Percentiles rank a stretch among this genome's conserved stretches.
Conservation (phyloP, 2,329 filamentous ascomycete species). For the Penicillium brasilianum region DNA sequence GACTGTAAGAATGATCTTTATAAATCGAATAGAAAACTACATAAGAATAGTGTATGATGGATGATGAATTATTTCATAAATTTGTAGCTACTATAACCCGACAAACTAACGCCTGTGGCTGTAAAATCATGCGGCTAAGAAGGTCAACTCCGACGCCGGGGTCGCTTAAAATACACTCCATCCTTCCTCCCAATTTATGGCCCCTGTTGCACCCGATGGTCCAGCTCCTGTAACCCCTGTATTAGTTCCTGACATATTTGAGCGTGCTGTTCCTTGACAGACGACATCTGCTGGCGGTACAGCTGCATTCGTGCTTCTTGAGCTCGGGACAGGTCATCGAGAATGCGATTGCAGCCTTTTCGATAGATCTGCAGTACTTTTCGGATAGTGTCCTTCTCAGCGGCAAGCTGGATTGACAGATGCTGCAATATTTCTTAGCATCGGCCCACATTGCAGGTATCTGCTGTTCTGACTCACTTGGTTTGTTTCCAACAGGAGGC, state of each 20-base stretch:
- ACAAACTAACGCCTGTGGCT: conserved; percentile 19
- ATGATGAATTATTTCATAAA: no score
- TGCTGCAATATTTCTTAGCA: conserved; percentile 34
- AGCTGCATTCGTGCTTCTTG: conserved; percentile 47
- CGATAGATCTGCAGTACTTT: conserved; percentile 53
- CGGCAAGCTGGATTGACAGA: conserved; percentile 52
- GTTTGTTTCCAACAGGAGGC: conserved; percentile 36
- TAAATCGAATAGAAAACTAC: no score
- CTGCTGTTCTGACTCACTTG: conserved; percentile 32
- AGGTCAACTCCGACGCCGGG: conserved; percentile 1
- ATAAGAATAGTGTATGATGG: no score
- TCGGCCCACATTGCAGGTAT: background rate
- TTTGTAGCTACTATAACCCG: no score
- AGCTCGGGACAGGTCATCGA: conserved; percentile 48
- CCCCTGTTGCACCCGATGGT: conserved; percentile 29
- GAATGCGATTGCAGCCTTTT: conserved; percentile 49
- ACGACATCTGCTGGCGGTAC: conserved; percentile 36
- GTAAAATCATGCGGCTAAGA: background rate
- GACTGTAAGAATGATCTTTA: no score
- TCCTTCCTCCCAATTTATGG: background rate
- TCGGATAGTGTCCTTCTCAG: conserved; percentile 52
- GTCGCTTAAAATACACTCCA: background rate
- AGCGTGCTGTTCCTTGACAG: conserved; percentile 36
- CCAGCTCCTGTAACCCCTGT: conserved; percentile 34
- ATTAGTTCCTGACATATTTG: conserved; percentile 39